Base-by-base conservation (phyloP, 768 basidiomycete genomes). In the Gyrodon lividus region DNA sequence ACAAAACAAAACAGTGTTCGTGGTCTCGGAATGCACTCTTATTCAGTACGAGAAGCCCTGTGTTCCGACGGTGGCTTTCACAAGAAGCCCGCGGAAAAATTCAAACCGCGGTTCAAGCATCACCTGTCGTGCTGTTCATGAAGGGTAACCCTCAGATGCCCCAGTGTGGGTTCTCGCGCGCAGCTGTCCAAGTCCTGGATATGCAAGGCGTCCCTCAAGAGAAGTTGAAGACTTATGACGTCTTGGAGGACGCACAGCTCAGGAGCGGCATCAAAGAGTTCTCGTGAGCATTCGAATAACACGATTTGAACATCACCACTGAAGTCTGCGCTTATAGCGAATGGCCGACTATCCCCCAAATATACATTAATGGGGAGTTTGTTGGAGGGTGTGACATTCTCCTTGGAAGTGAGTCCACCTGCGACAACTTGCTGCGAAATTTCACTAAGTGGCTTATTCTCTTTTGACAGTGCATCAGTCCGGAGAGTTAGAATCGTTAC, bases 321-420 rank as follows among this genome's bases (percentile, higher is more conserved):
- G 20, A 50, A 16, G 19, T 8, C 33, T 13, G 12, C 23, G 13
- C 43, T 6, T 31, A 14, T 60, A 98, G 95, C 20, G 91, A 97
- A 57, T 99, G 96, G 96, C 96, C 96, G 13, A 99, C 96, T 17
- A 86, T 99, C 57, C 96, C 96, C 10, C 96, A 99, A 67, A 69
- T 99, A 12, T 99, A 96, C 63, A 78, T 98, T 31, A 85, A 90
- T 48, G 96, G 95, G 5, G 94, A 97, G 67, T 99, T 99, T 62
- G 77, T 99, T 37, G 96, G 96, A 28, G 97, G 96, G 47, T 97
- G 95, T 68, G 96, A 99, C 72, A 98, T 99, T 59, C 72, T 98
- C 19, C 69, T 98, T 23, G 81, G 83, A 57, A 97, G 92, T 94
- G 63, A 73, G 92, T 83, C 20, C 17, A 35, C 38, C 28, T 33